These are phyloP conservation scores for Baorangia bicolor DNA, from an alignment of 768 basidiomycete genomes.

Conservation along the genomic window DNA sequence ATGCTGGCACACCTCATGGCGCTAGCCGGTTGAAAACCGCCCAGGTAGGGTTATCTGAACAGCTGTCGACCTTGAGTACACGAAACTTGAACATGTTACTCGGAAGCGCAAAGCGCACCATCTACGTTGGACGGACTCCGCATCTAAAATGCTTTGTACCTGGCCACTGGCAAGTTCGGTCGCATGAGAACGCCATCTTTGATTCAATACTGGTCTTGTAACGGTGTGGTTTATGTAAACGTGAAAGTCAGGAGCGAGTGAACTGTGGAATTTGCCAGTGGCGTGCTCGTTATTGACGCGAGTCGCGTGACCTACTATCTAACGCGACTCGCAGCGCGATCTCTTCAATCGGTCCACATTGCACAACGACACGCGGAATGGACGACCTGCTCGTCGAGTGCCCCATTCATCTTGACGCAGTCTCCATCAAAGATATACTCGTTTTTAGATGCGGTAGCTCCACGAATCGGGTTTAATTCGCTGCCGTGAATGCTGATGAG, in stretches of 20 bases:
- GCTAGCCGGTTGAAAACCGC: not conserved
- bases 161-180: not conserved
- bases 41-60: not conserved
- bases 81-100: not conserved
- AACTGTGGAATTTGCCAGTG: not conserved
- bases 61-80: not conserved
- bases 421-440: constrained; percentile 27
- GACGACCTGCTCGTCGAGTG: constrained; percentile 29
- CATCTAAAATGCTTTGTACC: not conserved
- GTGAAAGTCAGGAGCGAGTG: not conserved
- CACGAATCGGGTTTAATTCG: not conserved
- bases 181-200: not conserved
- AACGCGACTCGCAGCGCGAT: not conserved
- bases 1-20: not conserved
- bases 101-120: not conserved
- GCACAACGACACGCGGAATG: constrained; percentile 7
- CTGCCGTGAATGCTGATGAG: constrained; percentile 11
- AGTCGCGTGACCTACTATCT: not conserved
- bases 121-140: not conserved
- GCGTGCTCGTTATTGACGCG: not conserved
- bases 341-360: not conserved
- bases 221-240: not conserved
- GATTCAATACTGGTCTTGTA: not conserved
- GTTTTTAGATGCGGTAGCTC: constrained; percentile 33
- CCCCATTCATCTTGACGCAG: constrained; percentile 32